Conservation (phyloP, 306 rosid genomes). For the Adenanthera pavonina region DNA sequence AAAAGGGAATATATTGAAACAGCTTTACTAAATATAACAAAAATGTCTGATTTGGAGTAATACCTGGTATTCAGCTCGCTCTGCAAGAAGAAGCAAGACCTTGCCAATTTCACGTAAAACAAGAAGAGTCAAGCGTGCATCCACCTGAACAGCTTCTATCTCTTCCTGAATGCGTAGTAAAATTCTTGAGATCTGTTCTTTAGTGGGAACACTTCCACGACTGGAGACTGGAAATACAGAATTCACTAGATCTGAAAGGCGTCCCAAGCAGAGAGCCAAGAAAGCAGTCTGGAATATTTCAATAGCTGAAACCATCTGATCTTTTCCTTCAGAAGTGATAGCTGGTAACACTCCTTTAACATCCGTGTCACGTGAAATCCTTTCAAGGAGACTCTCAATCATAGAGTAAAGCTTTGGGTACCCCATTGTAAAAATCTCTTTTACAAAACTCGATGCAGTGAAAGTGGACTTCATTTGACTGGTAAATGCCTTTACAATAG, state of each 20-base stretch:
- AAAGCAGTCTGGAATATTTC: conserved; percentile 96
- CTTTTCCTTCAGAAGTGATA: conserved; percentile 75
- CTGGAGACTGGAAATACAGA: conserved; percentile 88
- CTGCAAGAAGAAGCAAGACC: conserved; percentile 80
- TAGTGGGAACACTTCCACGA: conserved; percentile 94
- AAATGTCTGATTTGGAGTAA: background rate
- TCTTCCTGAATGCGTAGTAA: conserved; percentile 90
- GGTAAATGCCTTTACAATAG: conserved; percentile 89
- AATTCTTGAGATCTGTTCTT: conserved; percentile 86
- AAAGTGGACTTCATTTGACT: conserved; percentile 97
- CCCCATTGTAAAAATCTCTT: conserved; percentile 90
- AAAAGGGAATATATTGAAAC: background rate
- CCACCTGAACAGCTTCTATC: conserved; percentile 93
- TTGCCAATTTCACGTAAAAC: conserved; percentile 96
- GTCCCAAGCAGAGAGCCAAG: conserved; percentile 87
- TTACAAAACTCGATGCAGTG: conserved; percentile 97
- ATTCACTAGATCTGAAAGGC: conserved; percentile 95
- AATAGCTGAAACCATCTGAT: conserved; percentile 77
- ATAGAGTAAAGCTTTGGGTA: conserved; percentile 90
- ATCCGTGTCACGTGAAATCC: conserved; percentile 91
- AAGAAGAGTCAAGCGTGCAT: conserved; percentile 93
- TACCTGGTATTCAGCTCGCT: conserved; percentile 95
- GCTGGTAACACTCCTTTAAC: conserved; percentile 96
- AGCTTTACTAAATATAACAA: background rate
- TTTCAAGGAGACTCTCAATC: conserved; percentile 95